Evolutionary conservation across 2,329 filamentous ascomycete genomes (phyloP), one percentile per base, ranked within the genome.

Genomic region (Aurifilum marmelostoma): DNA sequence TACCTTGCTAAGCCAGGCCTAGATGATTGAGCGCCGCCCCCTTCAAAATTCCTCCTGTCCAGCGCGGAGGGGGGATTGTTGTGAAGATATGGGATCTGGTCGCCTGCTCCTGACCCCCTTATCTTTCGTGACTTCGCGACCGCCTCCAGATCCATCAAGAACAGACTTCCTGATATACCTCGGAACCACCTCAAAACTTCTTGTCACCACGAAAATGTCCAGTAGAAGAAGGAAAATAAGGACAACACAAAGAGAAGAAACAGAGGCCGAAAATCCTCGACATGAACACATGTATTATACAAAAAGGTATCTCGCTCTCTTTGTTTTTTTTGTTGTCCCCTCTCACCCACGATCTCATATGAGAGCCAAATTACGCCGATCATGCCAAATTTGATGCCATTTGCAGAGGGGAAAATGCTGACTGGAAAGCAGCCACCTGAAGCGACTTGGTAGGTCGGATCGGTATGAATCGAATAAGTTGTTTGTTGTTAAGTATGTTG

Each of bases 261-360:
- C 32, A 43, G 41, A 61, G 65, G 32, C 52, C 60, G 52, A 56
- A 32, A 32, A 32, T 1, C 52, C 21, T 32, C 16, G 32, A 69
- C 24, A 63, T 67, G 60, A 69, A 67, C 64, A 68, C 61, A 64
- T 67, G 63, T 67, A 71, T 65, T 72, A 70, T 72, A 73, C 72
- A 69, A 71, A 72, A 64, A 76, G 75, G 75, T 77, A 77, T 78
- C 75, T 72, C 14, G 71, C 72, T 74, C 71, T 68, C 73, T 78
- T 75, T 71, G n/a, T 72, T 72, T 73, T 70, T 69, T 73, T 37
- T 34, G 16, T 58, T n/a, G 8, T 34, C 11, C 21, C 21, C 7
- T 5, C 7, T n/a, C 56, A 18, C 69, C 62, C 69, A 73, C 24
- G 16, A 18, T 59, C 60, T 73, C 73, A 39, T 71, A 56, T 58